Evolutionary conservation across 2,329 filamentous ascomycete genomes (phyloP).

Genomic region (Claviceps capensis): DNA sequence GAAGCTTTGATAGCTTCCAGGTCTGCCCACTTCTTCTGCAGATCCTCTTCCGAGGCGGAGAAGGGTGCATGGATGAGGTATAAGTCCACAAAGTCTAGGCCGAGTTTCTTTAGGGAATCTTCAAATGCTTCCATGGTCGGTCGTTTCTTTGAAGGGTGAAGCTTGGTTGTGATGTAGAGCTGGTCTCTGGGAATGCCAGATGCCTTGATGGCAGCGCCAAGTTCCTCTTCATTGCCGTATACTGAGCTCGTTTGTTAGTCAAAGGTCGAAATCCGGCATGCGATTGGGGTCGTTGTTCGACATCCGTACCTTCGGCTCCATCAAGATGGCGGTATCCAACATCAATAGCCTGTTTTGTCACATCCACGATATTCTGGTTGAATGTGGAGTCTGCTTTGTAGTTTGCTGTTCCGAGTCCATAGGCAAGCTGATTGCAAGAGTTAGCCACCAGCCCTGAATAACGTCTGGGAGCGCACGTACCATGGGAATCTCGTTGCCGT

Average conservation of each 20-base stretch:
- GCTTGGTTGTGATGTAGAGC: slow-evolving; percentile 56
- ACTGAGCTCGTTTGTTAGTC: slow-evolving; percentile 22
- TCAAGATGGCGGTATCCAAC: slow-evolving; percentile 63
- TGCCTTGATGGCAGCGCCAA: slow-evolving; percentile 57
- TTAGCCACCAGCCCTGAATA: not conserved
- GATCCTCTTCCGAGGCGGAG: slow-evolving; percentile 31
- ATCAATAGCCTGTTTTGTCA: slow-evolving; percentile 48
- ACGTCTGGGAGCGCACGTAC: slow-evolving; percentile 23
- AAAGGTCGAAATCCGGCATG: not conserved
- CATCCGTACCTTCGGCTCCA: slow-evolving; percentile 50
- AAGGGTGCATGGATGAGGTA: slow-evolving; percentile 51
- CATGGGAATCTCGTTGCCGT: slow-evolving; percentile 60
- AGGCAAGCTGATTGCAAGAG: slow-evolving; percentile 39
- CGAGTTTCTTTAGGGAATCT: slow-evolving; percentile 49
- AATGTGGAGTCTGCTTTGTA: slow-evolving; percentile 39
- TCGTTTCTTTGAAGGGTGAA: slow-evolving; percentile 25
- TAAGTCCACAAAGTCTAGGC: slow-evolving; percentile 57
- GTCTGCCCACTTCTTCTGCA: slow-evolving; percentile 47
- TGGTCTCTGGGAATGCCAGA: slow-evolving; percentile 49
- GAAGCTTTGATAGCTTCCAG: slow-evolving; percentile 52
- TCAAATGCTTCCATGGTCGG: slow-evolving; percentile 37
- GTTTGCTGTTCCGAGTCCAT: slow-evolving; percentile 57
- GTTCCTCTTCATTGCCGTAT: slow-evolving; percentile 54
- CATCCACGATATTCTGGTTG: slow-evolving; percentile 37
- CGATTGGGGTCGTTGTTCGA: not conserved